These are phyloP conservation scores for Cetradonia linearis DNA, from an alignment of 495 filamentous ascomycete species.

Conservation along the genomic window DNA sequence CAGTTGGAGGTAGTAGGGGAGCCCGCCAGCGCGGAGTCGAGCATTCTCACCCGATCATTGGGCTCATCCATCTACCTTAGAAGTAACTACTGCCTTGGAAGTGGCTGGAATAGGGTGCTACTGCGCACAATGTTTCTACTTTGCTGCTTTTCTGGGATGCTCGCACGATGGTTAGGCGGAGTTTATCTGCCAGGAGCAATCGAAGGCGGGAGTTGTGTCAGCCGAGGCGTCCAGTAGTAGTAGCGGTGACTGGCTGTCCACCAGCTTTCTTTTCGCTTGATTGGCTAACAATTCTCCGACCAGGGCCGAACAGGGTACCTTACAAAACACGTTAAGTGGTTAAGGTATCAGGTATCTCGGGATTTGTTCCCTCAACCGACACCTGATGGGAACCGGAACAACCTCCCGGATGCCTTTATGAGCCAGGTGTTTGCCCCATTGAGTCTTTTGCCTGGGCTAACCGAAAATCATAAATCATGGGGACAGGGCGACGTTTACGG, in stretches of 20 bases:
- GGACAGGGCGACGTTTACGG: neutral
- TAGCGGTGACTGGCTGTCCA: conserved; percentile 1
- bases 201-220: neutral
- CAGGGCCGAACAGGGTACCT: neutral
- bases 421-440: neutral
- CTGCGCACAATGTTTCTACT: neutral
- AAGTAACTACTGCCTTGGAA: neutral
- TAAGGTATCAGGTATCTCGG: neutral
- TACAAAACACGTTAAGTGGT: neutral
- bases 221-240: neutral
- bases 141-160: neutral
- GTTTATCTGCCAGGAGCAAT: neutral
- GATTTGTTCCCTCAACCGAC: neutral
- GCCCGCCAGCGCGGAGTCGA: conserved; percentile 16
- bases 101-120: neutral
- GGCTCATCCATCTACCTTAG: conserved; percentile 4
- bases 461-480: neutral
- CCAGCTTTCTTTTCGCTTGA: neutral
- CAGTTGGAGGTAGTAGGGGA: conserved; percentile 1
- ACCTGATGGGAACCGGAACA: neutral
- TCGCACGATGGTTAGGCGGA: neutral
- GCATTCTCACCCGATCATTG: neutral
- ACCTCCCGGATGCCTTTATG: neutral
- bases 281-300: conserved; percentile 2
- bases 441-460: neutral